phyloP scores from a whole-genome alignment of 768 basidiomycete genomes.

The Suillus plorans region DNA sequence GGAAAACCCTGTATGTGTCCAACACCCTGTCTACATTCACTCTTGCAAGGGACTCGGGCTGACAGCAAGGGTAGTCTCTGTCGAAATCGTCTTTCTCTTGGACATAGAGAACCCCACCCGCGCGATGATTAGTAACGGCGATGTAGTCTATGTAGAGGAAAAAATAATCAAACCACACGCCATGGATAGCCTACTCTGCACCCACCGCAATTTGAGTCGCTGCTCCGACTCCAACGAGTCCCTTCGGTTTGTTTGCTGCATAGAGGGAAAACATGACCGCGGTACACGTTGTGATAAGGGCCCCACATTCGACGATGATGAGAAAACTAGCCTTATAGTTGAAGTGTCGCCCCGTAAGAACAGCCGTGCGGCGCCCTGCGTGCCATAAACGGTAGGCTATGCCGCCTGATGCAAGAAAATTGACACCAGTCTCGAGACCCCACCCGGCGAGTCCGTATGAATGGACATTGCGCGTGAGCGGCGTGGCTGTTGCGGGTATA shows the following conservation, averaged over 20 bases:
- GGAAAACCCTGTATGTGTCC: not conserved
- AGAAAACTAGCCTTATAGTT: conserved; percentile 15
- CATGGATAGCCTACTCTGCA: not conserved
- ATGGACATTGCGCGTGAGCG: not conserved
- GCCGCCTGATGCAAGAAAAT: conserved; percentile 16
- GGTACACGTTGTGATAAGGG: conserved; percentile 12
- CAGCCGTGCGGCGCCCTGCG: conserved; percentile 10
- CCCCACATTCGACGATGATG: conserved; percentile 20
- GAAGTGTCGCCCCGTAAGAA: conserved; percentile 4
- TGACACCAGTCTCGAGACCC: conserved; percentile 13
- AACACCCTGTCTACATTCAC: not conserved
- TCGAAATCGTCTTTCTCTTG: not conserved
- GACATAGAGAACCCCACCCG: conserved; percentile 16
- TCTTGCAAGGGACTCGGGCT: not conserved
- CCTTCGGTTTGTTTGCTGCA: not conserved
- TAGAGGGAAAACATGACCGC: conserved; percentile 15
- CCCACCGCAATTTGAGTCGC: conserved; percentile 19
- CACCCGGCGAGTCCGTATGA: conserved; percentile 11
- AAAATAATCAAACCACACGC: too few relatives aligned
- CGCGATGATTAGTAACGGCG: conserved; percentile 18
- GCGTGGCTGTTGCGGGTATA: conserved; percentile 11
- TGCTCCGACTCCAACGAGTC: conserved; percentile 8
- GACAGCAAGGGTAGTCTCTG: not conserved
- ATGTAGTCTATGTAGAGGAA: conserved; percentile 11
- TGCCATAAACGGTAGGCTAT: conserved; percentile 18